Evolutionary conservation across 768 basidiomycete species (phyloP).

Genomic region (Tephrocybe sp.): DNA sequence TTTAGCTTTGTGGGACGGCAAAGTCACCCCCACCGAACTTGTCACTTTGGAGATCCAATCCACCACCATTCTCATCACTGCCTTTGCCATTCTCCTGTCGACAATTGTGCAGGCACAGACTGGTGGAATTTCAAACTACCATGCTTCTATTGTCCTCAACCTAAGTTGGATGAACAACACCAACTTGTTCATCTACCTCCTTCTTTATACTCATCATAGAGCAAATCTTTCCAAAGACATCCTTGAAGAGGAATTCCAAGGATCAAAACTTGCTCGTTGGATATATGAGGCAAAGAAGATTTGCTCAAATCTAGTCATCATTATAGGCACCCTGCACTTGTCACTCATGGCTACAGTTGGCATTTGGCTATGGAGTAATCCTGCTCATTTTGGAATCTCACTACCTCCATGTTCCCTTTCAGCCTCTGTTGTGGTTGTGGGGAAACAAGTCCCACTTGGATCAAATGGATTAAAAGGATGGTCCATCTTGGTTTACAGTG

Average conservation of each 20-base stretch:
- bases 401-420: not conserved
- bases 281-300: not conserved
- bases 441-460: not conserved
- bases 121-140: slow-evolving; percentile 16
- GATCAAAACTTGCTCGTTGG: not conserved
- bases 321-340: not conserved
- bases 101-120: slow-evolving; percentile 18
- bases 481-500: not conserved
- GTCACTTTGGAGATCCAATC: slow-evolving; percentile 8
- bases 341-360: not conserved
- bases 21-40: slow-evolving; percentile 18
- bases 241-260: no score
- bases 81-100: slow-evolving; percentile 21
- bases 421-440: not conserved
- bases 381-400: not conserved
- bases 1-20: slow-evolving; percentile 17
- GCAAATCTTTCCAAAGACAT: no score
- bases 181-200: slow-evolving; percentile 15
- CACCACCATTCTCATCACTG: slow-evolving; percentile 20
- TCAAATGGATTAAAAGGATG: not conserved
- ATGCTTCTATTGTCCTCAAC: slow-evolving; percentile 22
- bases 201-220: slow-evolving; percentile 16
- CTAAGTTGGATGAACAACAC: slow-evolving; percentile 27
- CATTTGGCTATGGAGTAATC: not conserved
- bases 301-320: not conserved